Conservation (phyloP, 305 asterid species). For the Euphrasia arctica region DNA sequence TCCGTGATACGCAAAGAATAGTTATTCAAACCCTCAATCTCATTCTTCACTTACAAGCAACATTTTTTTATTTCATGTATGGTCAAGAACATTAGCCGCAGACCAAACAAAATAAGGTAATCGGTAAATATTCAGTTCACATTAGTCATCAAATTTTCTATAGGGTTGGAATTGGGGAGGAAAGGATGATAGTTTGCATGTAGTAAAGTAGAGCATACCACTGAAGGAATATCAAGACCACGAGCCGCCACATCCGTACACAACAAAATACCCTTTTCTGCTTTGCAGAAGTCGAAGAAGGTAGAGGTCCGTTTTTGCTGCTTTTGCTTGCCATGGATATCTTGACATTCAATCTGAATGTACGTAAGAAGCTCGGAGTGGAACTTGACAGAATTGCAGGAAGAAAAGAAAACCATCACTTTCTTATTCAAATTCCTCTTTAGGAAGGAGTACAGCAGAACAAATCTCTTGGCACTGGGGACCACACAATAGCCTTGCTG, state of each 20-base stretch:
- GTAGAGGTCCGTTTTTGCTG: conserved; percentile 87
- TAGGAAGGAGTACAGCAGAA: conserved; percentile 86
- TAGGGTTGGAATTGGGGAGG: not conserved
- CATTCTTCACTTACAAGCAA: no score
- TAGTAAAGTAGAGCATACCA: conserved; percentile 51
- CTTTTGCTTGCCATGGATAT: conserved; percentile 90
- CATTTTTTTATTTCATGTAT: no score
- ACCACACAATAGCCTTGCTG: conserved; percentile 92
- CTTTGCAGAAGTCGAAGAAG: conserved; percentile 76
- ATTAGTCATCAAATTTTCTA: not conserved
- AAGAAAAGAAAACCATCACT: conserved; percentile 98
- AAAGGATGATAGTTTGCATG: not conserved
- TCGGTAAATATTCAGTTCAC: no score
- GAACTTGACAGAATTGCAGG: conserved; percentile 84
- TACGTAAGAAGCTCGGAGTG: conserved; percentile 78
- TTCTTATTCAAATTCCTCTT: conserved; percentile 80
- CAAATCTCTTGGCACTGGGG: conserved; percentile 74
- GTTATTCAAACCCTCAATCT: not conserved
- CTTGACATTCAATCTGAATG: conserved; percentile 65
- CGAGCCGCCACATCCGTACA: conserved; percentile 99
- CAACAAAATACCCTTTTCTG: conserved; percentile 79
- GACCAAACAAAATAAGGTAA: no score
- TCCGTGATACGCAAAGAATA: not conserved
- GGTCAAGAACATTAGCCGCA: no score
- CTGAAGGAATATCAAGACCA: conserved; percentile 96